A percentile compares a stretch with the other conserved stretches of the same genome.
Conservation (phyloP, 768 basidiomycete species). For the Inosperma sp. region DNA sequence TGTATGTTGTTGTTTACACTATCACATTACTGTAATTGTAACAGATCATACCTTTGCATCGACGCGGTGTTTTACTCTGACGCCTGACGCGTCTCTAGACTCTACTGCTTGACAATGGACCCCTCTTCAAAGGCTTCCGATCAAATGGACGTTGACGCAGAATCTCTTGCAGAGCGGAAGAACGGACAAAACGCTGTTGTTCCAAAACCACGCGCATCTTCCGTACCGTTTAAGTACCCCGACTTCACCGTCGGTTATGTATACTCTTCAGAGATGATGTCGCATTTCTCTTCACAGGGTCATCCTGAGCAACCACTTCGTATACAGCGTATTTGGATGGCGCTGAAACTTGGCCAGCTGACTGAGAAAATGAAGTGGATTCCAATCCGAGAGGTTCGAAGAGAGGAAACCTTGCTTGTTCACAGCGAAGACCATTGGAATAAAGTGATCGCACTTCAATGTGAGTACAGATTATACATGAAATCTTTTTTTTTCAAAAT, state of each 20-base stretch:
- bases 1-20: too few species aligned
- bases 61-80: too few species aligned
- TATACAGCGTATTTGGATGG: conserved; percentile 69
- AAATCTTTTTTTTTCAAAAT: too few species aligned
- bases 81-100: too few species aligned
- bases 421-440: conserved; percentile 92
- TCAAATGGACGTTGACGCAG: conserved; percentile 20
- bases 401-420: conserved; percentile 80
- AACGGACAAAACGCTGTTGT: background rate
- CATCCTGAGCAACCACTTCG: conserved; percentile 78
- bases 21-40: too few species aligned
- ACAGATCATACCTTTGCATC: too few species aligned
- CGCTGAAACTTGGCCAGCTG: conserved; percentile 55
- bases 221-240: conserved; percentile 37
- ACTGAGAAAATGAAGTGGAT: conserved; percentile 72
- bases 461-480: conserved; percentile 45
- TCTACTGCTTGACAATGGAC: background rate
- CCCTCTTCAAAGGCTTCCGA: conserved; percentile 6
- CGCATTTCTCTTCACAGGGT: conserved; percentile 62
- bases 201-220: conserved; percentile 37
- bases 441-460: conserved; percentile 75
- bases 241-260: conserved; percentile 72
- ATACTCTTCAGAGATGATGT: conserved; percentile 82
- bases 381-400: conserved; percentile 66
- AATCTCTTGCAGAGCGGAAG: conserved; percentile 1